A percentile compares a stretch with the other conserved stretches of the same genome.
Evolutionary conservation across 805 yeast genomes (phyloP).

Genomic region (Pichia cephalocereana): DNA sequence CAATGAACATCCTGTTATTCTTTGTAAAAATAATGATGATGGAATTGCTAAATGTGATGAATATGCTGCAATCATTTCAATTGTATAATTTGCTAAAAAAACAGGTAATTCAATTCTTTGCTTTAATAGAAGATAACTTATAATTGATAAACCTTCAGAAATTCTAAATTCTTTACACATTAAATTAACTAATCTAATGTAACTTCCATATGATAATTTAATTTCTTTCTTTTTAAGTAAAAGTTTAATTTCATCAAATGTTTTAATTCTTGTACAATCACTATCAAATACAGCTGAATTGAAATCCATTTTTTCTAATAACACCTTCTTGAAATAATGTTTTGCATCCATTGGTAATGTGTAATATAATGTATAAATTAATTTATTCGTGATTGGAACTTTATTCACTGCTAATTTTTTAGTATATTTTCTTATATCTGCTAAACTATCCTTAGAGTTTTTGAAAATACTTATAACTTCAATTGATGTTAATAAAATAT

Average conservation of each 20-base stretch:
- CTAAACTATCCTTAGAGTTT: conserved; percentile 1
- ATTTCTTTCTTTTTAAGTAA: neutral
- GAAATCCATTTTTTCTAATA: neutral
- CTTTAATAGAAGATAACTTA: neutral
- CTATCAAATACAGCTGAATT: neutral
- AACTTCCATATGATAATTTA: conserved; percentile 2
- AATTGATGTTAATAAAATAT: neutral
- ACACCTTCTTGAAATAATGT: neutral
- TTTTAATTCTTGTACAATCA: neutral
- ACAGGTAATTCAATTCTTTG: conserved; percentile 1
- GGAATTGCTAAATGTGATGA: conserved; percentile 7
- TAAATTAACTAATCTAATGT: conserved; percentile 1
- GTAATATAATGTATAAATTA: conserved; percentile 5
- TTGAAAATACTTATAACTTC: neutral
- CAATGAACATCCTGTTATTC: conserved; percentile 1
- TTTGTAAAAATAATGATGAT: conserved; percentile 2
- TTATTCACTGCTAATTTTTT: neutral
- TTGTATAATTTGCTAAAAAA: neutral
- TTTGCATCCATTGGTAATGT: neutral
- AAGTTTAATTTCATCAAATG: neutral
- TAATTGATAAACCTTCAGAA: conserved; percentile 5
- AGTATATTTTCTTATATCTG: neutral
- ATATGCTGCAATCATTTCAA: neutral
- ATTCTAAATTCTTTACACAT: conserved; percentile 6
- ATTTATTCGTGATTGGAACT: neutral